Evolutionary conservation across 169 alveolate genomes (phyloP), one percentile per base, ranked within the genome.

Genomic region (Plasmodium cynomolgi): DNA sequence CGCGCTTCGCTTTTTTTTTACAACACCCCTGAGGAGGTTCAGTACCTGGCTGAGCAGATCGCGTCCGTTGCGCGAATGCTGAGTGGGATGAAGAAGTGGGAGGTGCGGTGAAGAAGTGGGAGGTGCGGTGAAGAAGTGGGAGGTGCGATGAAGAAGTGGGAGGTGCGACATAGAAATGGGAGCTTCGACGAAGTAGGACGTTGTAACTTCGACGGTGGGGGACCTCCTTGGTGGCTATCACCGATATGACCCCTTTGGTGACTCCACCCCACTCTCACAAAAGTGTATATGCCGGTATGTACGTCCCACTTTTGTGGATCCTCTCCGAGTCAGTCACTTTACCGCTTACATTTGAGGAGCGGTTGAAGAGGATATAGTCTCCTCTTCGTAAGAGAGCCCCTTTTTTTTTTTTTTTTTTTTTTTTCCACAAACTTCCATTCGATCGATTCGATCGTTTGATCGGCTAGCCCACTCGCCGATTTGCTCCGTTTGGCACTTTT

Each of bases 11-110:
- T 86, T 11, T 56, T 72, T 50, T 86, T 86, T 86, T 86, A 86
- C 23, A 86, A 86, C 20, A 86, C 93, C 23, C 93, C 93, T 26
- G 93, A 86, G 62, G 93, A 86, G 47, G 41, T 86, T 11, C 39
- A 31, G 11, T 86, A 77, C 75, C 31, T 86, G 34, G 93, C 93
- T 3, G 62, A 62, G 44, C 93, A 86, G 41, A 86, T 86, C 68
- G 80, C 93, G 4, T 11, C 80, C n/a, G 54, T 37, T 17, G 20
- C 93, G 15, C 23, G 33, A 2, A 86, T 86, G 93, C 31, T 86
- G 7, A 26, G 68, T 26, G 39, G 47, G 17, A 50, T 86, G 34
- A 73, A 17, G 20, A 62, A 13, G 37, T n/a, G 75, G 75, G 15
- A 5, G 3, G 33, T 26, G 3, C 73, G 29, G n/a, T 86, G 34